These are phyloP conservation scores for Rubia yunnanensis DNA, from an alignment of 257 asterid genomes.

Conservation along the genomic window DNA sequence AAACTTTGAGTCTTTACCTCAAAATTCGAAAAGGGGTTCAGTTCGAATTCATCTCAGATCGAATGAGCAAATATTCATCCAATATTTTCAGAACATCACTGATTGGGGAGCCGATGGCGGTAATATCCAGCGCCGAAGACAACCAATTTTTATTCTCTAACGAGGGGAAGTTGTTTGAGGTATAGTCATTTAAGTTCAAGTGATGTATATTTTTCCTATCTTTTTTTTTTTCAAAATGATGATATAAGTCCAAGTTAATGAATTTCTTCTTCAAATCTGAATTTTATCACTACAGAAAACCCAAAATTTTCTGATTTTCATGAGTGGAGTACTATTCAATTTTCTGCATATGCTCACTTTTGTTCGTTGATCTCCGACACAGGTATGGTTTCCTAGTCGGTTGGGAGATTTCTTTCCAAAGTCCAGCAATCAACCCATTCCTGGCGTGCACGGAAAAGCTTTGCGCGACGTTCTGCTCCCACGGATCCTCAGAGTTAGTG, in stretches of 20 bases:
- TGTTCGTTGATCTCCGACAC: too few species aligned
- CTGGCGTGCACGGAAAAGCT: background rate
- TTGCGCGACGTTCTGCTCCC: background rate
- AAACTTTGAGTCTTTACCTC: background rate
- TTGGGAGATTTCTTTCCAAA: background rate
- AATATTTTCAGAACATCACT: background rate
- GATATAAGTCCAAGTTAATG: too few species aligned
- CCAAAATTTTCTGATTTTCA: too few species aligned
- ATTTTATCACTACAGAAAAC: too few species aligned
- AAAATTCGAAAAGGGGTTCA: background rate
- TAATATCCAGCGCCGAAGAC: background rate
- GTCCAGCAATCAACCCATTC: background rate
- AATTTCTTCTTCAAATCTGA: too few species aligned
- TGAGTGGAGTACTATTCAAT: too few species aligned
- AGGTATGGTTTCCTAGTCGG: background rate
- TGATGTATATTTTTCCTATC: too few species aligned
- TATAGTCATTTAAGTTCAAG: background rate
- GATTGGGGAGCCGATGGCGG: background rate
- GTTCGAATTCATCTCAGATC: background rate
- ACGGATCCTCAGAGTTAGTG: background rate
- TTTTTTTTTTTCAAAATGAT: too few species aligned
- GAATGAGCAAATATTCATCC: background rate
- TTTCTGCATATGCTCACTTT: too few species aligned
- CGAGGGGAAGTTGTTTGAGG: background rate
- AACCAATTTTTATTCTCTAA: background rate